These are phyloP conservation scores for Aspergillus steynii DNA, from an alignment of 495 filamentous ascomycete species.

Conservation along the genomic window DNA sequence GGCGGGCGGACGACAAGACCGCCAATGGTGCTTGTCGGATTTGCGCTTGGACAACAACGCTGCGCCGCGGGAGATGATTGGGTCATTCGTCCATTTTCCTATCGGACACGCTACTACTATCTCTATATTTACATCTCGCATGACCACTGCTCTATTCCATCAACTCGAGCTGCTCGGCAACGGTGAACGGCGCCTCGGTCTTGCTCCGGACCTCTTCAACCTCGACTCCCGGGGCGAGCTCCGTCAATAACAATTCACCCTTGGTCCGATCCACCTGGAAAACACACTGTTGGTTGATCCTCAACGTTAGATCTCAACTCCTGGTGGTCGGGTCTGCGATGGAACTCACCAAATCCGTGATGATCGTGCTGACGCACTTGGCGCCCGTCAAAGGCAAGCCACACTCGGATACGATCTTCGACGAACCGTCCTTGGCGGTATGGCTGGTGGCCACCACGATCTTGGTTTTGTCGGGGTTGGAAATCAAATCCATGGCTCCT, in stretches of 20 bases:
- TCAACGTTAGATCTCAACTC: background rate
- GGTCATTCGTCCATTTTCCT: no score
- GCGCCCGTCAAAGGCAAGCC: slow-evolving; percentile 83
- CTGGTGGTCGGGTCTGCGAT: background rate
- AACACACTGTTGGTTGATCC: slow-evolving; percentile 50
- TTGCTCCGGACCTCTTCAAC: slow-evolving; percentile 84
- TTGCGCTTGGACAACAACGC: no score
- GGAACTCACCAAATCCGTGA: slow-evolving; percentile 77
- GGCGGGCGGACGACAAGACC: no score
- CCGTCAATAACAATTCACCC: slow-evolving; percentile 74
- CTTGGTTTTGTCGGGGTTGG: slow-evolving; percentile 80
- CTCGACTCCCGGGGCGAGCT: slow-evolving; percentile 80
- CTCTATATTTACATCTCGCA: background rate
- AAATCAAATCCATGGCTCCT: slow-evolving; percentile 93
- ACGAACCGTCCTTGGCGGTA: slow-evolving; percentile 81
- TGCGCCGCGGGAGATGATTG: no score
- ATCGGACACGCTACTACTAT: no score
- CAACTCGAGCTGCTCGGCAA: slow-evolving; percentile 68
- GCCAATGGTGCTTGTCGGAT: no score
- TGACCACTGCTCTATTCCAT: slow-evolving; percentile 60
- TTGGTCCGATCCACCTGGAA: slow-evolving; percentile 81
- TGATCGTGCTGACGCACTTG: slow-evolving; percentile 83
- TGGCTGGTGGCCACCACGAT: slow-evolving; percentile 94
- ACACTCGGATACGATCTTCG: slow-evolving; percentile 87
- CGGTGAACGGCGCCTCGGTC: slow-evolving; percentile 77